Evolutionary conservation across 2,329 filamentous ascomycete species (phyloP), one percentile per base, ranked within the genome.

Genomic region (Claviceps sp.): DNA sequence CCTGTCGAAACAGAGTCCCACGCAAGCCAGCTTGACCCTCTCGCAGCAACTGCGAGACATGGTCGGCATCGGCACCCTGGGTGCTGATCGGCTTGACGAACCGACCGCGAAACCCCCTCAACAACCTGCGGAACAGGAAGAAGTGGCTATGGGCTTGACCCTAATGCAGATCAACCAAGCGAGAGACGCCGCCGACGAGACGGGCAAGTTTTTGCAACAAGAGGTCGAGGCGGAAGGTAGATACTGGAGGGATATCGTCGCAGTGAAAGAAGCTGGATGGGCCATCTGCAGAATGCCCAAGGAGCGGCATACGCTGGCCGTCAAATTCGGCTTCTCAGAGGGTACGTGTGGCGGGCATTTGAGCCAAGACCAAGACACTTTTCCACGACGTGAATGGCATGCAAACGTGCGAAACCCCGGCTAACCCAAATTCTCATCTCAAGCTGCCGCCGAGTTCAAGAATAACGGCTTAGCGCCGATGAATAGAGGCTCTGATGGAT

Each of bases 271-370:
- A 58, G 84, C 82, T 51, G 89, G 90, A 4, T 98, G 93, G 91
- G 84, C 86, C 20, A 72, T 97, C 18, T 91, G 85, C 58, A 79
- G 85, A 48, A 72, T 93, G 42, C 88, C 88, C 0, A 74, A 82
- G 6, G 83, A 91, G 58, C 75, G 76, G 48, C 81, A 87, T 58
- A 83, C 82, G 0, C 74, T 97, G 48, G 89, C 85, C 20, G 91
- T 97, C 38, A 82, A 86, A 56, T 96, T 91, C 67, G 93, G 91
- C 7, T 95, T 95, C 62, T 77, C 85, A 13, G 91, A 96, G 71
- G 78, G 77, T 78, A 66, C 51, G 68, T 59, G 18, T 34, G 9
- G 30, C 30, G 9, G 30, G 9, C 30, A 34, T 34, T 11, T 34
- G 30, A 34, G 11, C 1, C 30, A 34, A 34, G 37, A n/a, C 13